Evolutionary conservation across 75 land plant species (phyloP), one percentile per base, ranked within the genome.

Genomic region (Selaginella tamariscina): DNA sequence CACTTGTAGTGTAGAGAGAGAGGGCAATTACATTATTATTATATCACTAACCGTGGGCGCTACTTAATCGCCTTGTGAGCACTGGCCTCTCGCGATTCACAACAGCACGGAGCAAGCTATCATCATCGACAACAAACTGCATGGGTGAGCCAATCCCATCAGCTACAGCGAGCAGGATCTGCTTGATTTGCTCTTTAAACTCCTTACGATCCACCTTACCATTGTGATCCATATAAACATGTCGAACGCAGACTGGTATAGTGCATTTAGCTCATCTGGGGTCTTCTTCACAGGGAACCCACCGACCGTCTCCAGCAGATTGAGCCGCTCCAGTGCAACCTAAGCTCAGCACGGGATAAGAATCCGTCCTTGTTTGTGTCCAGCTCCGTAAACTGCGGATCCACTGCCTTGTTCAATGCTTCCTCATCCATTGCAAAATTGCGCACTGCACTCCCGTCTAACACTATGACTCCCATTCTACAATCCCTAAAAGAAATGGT

Each of bases 161-260:
- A 21, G 88, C 88, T 8, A 88, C 78, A 18, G 88, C 91, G 8
- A 83, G 79, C 77, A 88, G 55, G 56, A 88, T 88, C 32, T 83
- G 76, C 77, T 74, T 74, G 73, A 85, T 68, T 77, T 85, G 83
- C 0, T 73, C 44, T 0, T 73, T 27, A 63, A 82, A 88, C 73
- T 88, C 91, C 8, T 27, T 27, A 59, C 65, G 68, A 65, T 88
- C 91, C 21, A 88, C 84, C 9, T 69, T 79, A 28, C 82, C 77
- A 68, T 68, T 81, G 64, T 67, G 75, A 56, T 88, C 85, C 30
- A 66, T 62, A 68, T 88, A 70, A 88, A 88, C 22, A 55, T 56
- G 5, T 83, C 83, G 75, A 88, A 85, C 31, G 84, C 82, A 27
- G 88, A 83, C 56, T 88, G 75, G 75, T 88, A 85, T 32, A 85